phyloP scores from a whole-genome alignment of 2,329 filamentous ascomycete species.

The Aspergillus tamarii region DNA sequence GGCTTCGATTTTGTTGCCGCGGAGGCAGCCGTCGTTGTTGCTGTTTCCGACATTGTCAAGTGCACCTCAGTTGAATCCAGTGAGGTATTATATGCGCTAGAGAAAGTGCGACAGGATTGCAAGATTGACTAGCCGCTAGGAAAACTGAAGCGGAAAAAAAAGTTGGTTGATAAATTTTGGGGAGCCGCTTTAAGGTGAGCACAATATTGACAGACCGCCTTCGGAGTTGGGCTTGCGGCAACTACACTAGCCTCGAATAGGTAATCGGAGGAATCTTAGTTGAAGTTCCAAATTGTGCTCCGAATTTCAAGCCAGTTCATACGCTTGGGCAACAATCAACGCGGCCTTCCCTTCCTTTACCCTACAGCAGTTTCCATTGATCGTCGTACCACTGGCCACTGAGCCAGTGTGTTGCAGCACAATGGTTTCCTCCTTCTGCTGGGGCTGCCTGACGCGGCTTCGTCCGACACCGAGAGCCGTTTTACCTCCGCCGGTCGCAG shows the following conservation, averaged over 20 bases:
- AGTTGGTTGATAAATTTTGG: conserved; percentile 28
- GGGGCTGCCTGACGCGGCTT: conserved; percentile 60
- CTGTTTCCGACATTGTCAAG: conserved; percentile 32
- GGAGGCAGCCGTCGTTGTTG: conserved; percentile 28
- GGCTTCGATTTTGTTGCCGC: conserved; percentile 32
- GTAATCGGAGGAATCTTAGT: conserved; percentile 25
- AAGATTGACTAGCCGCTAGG: conserved; percentile 1
- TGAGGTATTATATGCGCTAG: conserved; percentile 1
- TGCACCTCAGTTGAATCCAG: conserved; percentile 1
- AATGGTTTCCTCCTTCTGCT: conserved; percentile 63
- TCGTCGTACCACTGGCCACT: conserved; percentile 31
- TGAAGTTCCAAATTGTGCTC: conserved; percentile 29
- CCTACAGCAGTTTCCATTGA: conserved; percentile 26
- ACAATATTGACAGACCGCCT: conserved; percentile 19
- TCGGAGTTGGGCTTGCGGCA: conserved; percentile 16
- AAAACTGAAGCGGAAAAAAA: conserved; percentile 32
- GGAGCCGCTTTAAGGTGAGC: conserved; percentile 31
- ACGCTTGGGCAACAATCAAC: conserved; percentile 22
- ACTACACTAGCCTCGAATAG: conserved; percentile 27
- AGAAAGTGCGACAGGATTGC: conserved; percentile 3
- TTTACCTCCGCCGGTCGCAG: conserved; percentile 45
- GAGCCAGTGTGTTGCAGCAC: conserved; percentile 37
- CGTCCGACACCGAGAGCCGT: conserved; percentile 44
- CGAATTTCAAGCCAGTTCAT: conserved; percentile 19
- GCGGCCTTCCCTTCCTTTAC: conserved; percentile 17